Conservation (phyloP, 192 early-diverging fungal genomes). For the Coemansia sp. region DNA sequence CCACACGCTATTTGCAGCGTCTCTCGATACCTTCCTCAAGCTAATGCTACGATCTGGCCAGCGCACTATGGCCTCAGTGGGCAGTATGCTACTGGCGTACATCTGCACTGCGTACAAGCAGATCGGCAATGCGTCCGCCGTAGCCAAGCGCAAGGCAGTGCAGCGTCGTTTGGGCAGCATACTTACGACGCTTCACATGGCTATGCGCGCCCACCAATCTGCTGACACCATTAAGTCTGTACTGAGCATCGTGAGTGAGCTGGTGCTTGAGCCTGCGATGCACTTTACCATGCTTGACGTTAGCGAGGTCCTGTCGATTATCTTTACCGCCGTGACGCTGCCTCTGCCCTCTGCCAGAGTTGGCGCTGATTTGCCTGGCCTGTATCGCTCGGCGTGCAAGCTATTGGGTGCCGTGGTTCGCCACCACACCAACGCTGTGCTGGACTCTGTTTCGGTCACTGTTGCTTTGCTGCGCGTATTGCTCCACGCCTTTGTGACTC, state of each 20-base stretch:
- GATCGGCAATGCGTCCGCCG: neutral
- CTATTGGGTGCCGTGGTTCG: constrained; percentile 22
- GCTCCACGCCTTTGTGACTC: constrained; percentile 42
- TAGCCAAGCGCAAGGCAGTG: constrained; percentile 22
- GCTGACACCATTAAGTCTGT: neutral
- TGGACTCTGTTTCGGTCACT: constrained; percentile 28
- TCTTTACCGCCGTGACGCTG: constrained; percentile 8
- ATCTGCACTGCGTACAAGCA: constrained; percentile 20
- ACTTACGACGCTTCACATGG: constrained; percentile 20
- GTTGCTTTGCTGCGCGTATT: constrained; percentile 18
- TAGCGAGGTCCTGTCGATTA: constrained; percentile 20
- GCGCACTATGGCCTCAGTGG: neutral
- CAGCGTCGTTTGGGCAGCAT: constrained; percentile 25
- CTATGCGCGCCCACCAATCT: neutral
- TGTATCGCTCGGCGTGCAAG: constrained; percentile 21
- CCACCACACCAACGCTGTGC: constrained; percentile 19
- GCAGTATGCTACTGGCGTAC: constrained; percentile 23
- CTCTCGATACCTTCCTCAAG: constrained; percentile 15
- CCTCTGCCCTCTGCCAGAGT: neutral
- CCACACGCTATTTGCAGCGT: constrained; percentile 9
- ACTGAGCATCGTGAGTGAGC: constrained; percentile 19
- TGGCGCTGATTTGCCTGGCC: neutral
- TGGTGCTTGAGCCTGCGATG: constrained; percentile 22
- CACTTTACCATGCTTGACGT: constrained; percentile 37
- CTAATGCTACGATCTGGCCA: neutral